Base-by-base conservation (phyloP, 768 basidiomycete species). In the Tulasnella calospora region DNA sequence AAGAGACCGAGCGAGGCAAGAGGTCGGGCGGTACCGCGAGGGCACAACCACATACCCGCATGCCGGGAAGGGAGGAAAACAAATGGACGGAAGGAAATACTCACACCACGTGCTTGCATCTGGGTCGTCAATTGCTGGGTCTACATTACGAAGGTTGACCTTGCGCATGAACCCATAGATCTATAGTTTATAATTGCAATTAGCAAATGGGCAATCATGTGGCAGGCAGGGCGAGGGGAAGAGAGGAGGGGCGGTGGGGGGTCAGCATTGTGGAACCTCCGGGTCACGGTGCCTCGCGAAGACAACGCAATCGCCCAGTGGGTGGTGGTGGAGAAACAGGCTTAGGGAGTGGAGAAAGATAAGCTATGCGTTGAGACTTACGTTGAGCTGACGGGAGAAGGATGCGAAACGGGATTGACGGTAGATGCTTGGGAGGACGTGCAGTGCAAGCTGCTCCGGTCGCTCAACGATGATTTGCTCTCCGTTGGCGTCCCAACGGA, bases 121-220 rank as follows among this genome's bases (percentile, higher is more conserved):
- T 80, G 95, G 95, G 86, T 97, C 95, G 86, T 94, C 93, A 81
- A 96, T 96, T 80, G 93, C 94, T 80, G 94, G 93, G 87, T 96
- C 95, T 84, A 96, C 92, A 86, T 96, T 95, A 84, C 94, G 92
- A 82, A 96, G 88, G 87, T 96, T 96, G 84, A 97, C 94, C 85
- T 97, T 96, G 86, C 95, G 94, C 94, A 96, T 96, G 88, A 96
- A 98, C 81, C 95, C 96, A 87, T 98, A 98, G 86, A 98, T 98
- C 95, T 97, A 82, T 78, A 57, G 10, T 57, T n/a, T 71, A 78
- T 67, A 47, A 61, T 77, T 38, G 78, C 6, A 27, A 67, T 67
- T 67, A 67, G 23, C 61, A 67, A 67, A 67, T 67, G 61, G n/a
- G 61, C 13, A 80, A 74, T 74, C 80, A 69, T 82, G 77, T 75